Base-by-base conservation (phyloP, 23 red algal genomes). In the Chondrus crispus region DNA sequence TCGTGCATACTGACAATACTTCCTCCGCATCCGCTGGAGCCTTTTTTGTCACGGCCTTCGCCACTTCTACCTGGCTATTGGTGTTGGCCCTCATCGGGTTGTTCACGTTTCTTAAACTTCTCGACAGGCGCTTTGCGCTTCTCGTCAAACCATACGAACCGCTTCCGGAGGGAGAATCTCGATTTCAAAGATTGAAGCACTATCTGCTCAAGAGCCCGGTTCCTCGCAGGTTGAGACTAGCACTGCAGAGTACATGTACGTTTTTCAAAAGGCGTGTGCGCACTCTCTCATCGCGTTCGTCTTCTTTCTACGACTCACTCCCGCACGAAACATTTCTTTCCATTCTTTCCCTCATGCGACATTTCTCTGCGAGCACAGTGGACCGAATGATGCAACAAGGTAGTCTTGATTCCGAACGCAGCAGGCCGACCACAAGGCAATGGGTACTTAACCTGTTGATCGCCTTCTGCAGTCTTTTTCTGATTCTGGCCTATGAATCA, bases 31-130 rank as follows among this genome's bases (percentile, higher is more conserved):
- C 28, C 40, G 7, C 29, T 19, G 40, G 46, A 5, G 29, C 58
- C 24, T 84, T 84, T 32, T 84, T 84, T 40, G 28, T 84, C 3
- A 84, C 80, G 28, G 46, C 80, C 49, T 84, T 84, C 32, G 50
- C 51, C 35, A 3, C 46, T 3, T 20, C 9, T 14, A 16, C 55
- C 14, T 84, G 80, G 80, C 29, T 42, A 62, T 62, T 41, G 32
- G 43, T 84, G 33, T 55, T 62, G 10, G 6, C 80, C 2, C 22
- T 84, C 46, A 62, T 43, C 16, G 18, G 24, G 3, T 41, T 84
- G 18, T 84, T 84, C 66, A 38, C 55, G 12, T 20, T 84, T 5
- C 28, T 57, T 5, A 84, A 84, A 44, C 28, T 84, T 14, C 28
- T 84, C n/a, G 80, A 55, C 22, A 8, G 14, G 8, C 50, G 50